Percentiles rank a stretch among this genome's conserved stretches.
Conservation (phyloP, 352 stramenopile genomes). For the Globisporangium nunn region DNA sequence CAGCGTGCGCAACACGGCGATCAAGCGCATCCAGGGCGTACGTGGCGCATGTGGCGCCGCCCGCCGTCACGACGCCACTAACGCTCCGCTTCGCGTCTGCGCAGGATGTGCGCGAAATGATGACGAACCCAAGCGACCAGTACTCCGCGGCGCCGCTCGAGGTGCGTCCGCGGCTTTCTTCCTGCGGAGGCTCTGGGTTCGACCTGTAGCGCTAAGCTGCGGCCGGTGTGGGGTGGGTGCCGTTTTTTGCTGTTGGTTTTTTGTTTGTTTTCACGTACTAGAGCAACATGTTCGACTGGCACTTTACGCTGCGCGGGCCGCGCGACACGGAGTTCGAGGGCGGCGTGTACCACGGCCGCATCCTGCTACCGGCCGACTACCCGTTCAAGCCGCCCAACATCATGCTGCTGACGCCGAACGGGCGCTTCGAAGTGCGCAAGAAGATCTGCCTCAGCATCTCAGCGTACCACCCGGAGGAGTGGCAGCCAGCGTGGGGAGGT, state of each 20-base stretch:
- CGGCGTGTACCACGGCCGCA: slow-evolving; percentile 97
- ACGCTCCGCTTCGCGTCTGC: background rate
- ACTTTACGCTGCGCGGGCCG: slow-evolving; percentile 98
- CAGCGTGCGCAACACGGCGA: slow-evolving; percentile 68
- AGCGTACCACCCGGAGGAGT: slow-evolving; percentile 96
- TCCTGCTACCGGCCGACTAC: slow-evolving; percentile 92
- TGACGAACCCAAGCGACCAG: slow-evolving; percentile 82
- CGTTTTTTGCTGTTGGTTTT: too few relatives aligned
- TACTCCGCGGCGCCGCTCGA: slow-evolving; percentile 73
- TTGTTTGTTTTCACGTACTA: slow-evolving; percentile 7
- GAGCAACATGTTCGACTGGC: slow-evolving; percentile 91
- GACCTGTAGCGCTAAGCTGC: too few relatives aligned
- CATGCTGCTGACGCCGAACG: slow-evolving; percentile 96
- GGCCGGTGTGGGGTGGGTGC: too few relatives aligned
- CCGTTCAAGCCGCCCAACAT: slow-evolving; percentile 98
- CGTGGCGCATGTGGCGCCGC: slow-evolving; percentile 4
- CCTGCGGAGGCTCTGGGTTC: too few relatives aligned
- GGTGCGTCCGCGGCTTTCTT: slow-evolving; percentile 14
- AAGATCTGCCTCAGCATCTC: slow-evolving; percentile 99
- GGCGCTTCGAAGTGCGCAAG: slow-evolving; percentile 95
- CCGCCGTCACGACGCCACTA: too few relatives aligned
- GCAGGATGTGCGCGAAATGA: slow-evolving; percentile 85
- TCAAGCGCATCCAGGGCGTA: slow-evolving; percentile 83
- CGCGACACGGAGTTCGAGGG: slow-evolving; percentile 94
- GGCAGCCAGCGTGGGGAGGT: slow-evolving; percentile 91